Evolutionary conservation across 2,329 filamentous ascomycete species (phyloP), one percentile per base, ranked within the genome.

Genomic region (Stenocarpella maydis): DNA sequence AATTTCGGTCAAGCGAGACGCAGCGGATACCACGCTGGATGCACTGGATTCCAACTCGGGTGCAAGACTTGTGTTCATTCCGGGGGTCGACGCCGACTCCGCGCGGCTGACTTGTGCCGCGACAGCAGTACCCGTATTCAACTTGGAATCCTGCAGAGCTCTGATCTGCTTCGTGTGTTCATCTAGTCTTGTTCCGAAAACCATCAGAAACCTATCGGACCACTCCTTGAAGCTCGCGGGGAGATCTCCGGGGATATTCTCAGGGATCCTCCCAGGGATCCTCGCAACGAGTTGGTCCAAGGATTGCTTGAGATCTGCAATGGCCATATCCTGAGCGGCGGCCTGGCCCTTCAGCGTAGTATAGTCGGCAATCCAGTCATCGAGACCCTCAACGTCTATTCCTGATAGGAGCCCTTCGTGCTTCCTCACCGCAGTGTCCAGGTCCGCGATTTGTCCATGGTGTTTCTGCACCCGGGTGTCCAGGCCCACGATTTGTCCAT

Each of bases 321-420:
- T 21, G 19, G 15, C 54, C 15, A 28, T n/a, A 6, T 69, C 24
- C 37, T 67, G 63, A 24, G 26, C 24, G 14, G 37, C 14, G 21
- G 55, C 47, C 12, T 45, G 63, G 21, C n/a, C 34, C 8, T 67
- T 49, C 41, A 71, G 19, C 34, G 26, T 58, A 10, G 21, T 43
- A n/a, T 54, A 71, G 24, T 50, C 14, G 6, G 49, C 24, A n/a
- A 69, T 45, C 9, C 41, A 15, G 1, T 71, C 43, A n/a, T 52
- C 39, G 17, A 63, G 53, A 9, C 37, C 43, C 24, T 69, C 67
- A 17, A 55, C 45, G 31, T 67, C 67, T 45, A 71, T 63, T 6
- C 49, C 55, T 37, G 53, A 17, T 12, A 71, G 28, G 8, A 50
- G 28, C 4, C 2, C 12, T 4, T 67, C 69, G 37, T 67, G 63